Conservation (phyloP, 2,329 filamentous ascomycete genomes). For the Diaporthe australafricana region DNA sequence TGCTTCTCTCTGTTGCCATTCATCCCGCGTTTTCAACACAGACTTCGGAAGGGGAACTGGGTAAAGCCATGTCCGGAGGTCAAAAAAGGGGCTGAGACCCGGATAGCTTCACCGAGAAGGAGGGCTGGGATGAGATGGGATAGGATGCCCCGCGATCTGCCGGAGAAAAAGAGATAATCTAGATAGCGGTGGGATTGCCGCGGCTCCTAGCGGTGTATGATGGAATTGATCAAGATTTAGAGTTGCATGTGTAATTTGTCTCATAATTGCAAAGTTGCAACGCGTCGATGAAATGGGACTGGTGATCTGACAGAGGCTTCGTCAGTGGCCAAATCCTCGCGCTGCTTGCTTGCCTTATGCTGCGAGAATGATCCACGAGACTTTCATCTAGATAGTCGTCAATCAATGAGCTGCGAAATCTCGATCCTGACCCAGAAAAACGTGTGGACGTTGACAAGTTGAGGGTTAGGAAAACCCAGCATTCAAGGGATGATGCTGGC, state of each 20-base stretch:
- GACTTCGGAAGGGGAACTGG: neutral
- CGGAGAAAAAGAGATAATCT: constrained; percentile 18
- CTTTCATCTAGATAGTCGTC: neutral
- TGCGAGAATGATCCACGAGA: neutral
- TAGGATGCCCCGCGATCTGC: constrained; percentile 22
- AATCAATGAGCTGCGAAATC: neutral
- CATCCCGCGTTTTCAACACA: neutral
- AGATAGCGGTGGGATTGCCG: constrained; percentile 10
- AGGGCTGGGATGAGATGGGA: constrained; percentile 11
- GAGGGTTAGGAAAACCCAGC: neutral
- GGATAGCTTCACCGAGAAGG: constrained; percentile 23
- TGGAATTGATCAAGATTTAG: constrained; percentile 12
- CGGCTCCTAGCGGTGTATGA: constrained; percentile 3
- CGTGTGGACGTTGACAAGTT: neutral
- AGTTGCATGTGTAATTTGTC: constrained; percentile 33
- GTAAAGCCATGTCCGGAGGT: constrained; percentile 10
- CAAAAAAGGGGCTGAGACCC: constrained; percentile 27
- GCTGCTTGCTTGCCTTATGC: neutral
- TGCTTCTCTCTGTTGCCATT: neutral
- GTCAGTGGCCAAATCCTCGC: neutral
- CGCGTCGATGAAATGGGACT: constrained; percentile 10
- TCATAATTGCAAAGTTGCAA: constrained; percentile 29
- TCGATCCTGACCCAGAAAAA: neutral
- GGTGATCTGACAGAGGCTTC: constrained; percentile 9
- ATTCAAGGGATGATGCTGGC: constrained; percentile 27